These are phyloP conservation scores for Arachnopeziza araneosa DNA, from an alignment of 2,329 filamentous ascomycete species.

Conservation along the genomic window DNA sequence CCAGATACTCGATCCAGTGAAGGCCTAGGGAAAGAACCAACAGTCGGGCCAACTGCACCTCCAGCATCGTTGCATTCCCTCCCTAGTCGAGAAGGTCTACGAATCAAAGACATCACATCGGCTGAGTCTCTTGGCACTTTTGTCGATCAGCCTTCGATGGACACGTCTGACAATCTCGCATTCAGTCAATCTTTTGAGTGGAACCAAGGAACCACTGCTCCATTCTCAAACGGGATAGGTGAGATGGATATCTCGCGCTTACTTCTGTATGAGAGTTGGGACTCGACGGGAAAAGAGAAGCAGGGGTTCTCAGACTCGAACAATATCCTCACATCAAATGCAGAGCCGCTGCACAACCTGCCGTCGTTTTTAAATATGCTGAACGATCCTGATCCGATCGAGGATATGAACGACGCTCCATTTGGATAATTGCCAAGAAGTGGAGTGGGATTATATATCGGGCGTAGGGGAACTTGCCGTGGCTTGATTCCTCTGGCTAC, in stretches of 20 bases:
- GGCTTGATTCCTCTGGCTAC: not conserved
- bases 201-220: constrained; percentile 36
- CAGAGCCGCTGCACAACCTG: constrained; percentile 14
- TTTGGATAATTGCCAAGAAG: constrained; percentile 4
- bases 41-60: not conserved
- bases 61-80: constrained; percentile 1
- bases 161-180: constrained; percentile 31
- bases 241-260: constrained; percentile 60
- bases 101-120: constrained; percentile 28
- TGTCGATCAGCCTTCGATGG: constrained; percentile 16
- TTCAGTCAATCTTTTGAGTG: constrained; percentile 40
- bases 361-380: constrained; percentile 23
- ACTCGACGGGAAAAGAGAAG: constrained; percentile 18
- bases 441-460: not conserved
- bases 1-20: not conserved
- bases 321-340: constrained; percentile 21
- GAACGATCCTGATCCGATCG: constrained; percentile 19
- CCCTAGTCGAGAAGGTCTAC: constrained; percentile 23
- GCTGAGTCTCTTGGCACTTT: constrained; percentile 17
- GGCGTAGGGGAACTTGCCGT: not conserved
- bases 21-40: not conserved
- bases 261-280: constrained; percentile 40
- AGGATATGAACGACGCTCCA: constrained; percentile 10
- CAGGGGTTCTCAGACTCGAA: constrained; percentile 26
- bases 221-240: constrained; percentile 39